Evolutionary conservation across 495 filamentous ascomycete genomes (phyloP).

Genomic region (Evansstolkia leycettana): DNA sequence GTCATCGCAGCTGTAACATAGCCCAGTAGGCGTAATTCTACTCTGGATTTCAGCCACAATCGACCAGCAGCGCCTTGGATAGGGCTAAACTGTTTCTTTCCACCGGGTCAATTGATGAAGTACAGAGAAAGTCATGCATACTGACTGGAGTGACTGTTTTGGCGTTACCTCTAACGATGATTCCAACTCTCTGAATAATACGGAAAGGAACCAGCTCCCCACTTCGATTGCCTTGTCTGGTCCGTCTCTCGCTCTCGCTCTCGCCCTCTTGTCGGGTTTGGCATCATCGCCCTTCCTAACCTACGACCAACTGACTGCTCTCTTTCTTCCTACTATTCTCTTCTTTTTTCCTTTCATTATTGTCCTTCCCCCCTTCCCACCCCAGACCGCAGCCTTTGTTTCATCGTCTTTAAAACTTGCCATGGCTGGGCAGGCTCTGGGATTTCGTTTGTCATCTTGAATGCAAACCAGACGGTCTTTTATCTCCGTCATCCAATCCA

Average conservation of each 20-base stretch:
- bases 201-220: too few species aligned
- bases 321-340: conserved; percentile 3
- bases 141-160: too few species aligned
- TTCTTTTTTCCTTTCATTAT: conserved; percentile 4
- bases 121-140: too few species aligned
- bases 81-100: too few species aligned
- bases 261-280: conserved; percentile 1
- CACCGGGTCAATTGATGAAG: too few species aligned
- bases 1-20: too few species aligned
- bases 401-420: conserved; percentile 2
- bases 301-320: conserved; percentile 2
- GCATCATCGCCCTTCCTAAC: conserved; percentile 1
- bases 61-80: too few species aligned
- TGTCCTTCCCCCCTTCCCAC: conserved; percentile 1
- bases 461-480: conserved; percentile 16
- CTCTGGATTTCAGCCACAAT: too few species aligned
- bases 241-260: conserved; percentile 2
- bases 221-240: too few species aligned
- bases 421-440: conserved; percentile 12
- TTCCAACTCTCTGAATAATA: too few species aligned
- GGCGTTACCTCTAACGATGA: too few species aligned
- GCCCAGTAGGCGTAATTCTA: too few species aligned
- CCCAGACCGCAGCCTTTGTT: neutral
- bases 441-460: conserved; percentile 11
- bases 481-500: conserved; percentile 8